Conservation (phyloP, 345 rosid genomes). For the Bruguiera parviflora region DNA sequence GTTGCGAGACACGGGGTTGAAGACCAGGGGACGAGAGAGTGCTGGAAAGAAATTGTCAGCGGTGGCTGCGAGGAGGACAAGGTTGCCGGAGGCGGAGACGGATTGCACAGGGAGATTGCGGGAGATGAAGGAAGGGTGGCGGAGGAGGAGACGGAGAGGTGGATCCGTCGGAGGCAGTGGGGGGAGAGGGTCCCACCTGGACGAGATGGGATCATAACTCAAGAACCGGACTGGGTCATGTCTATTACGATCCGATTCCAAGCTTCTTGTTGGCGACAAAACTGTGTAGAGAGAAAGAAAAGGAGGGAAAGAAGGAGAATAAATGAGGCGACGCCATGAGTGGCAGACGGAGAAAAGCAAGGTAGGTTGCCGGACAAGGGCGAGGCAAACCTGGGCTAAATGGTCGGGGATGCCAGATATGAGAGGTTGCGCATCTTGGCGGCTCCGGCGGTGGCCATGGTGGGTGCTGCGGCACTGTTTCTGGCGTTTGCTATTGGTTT, state of each 20-base stretch:
- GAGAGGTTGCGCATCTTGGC: constrained; percentile 18
- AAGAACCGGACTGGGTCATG: constrained; percentile 27
- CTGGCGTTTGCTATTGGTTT: constrained; percentile 1
- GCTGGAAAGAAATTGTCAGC: constrained; percentile 38
- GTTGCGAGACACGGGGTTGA: constrained; percentile 28
- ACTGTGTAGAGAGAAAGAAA: constrained; percentile 44
- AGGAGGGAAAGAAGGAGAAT: constrained; percentile 47
- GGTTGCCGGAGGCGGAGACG: constrained; percentile 35
- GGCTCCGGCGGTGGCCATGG: not conserved
- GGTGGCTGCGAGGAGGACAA: constrained; percentile 46
- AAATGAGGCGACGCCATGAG: constrained; percentile 55
- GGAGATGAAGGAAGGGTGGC: constrained; percentile 49
- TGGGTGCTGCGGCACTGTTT: constrained; percentile 9
- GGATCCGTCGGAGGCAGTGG: constrained; percentile 31
- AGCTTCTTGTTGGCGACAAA: constrained; percentile 21
- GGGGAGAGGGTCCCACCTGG: constrained; percentile 42
- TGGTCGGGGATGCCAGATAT: constrained; percentile 52
- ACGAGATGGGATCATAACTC: constrained; percentile 42
- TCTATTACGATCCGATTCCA: not conserved
- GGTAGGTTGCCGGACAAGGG: constrained; percentile 30
- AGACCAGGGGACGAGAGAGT: constrained; percentile 39
- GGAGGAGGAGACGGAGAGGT: constrained; percentile 38
- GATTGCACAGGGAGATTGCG: constrained; percentile 43
- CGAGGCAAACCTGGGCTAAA: constrained; percentile 43
- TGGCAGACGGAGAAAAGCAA: constrained; percentile 43